Base-by-base conservation (phyloP, 345 rosid genomes). In the Eucalyptus regnans region DNA sequence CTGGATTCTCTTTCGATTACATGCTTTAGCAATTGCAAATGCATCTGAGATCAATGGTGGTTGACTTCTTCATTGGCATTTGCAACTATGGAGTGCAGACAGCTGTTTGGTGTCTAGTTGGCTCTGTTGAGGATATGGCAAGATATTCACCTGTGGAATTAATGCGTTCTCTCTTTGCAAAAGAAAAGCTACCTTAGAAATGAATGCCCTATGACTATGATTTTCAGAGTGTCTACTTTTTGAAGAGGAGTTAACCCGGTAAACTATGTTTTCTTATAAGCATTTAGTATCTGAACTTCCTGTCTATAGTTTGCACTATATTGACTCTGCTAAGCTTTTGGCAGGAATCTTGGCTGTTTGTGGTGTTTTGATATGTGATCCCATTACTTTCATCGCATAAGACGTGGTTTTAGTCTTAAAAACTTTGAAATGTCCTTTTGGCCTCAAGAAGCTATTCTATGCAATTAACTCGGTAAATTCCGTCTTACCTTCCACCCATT, bases 301-400 rank as follows among this genome's bases (percentile, higher is more conserved):
- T 49, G 80, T 92, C 87, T 15, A 88, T 89, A 41, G 86, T 88
- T 88, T 71, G 44, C 89, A 54, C 66, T 17, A 84, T 92, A 92
- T 94, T 92, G 89, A 93, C 92, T 46, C 86, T 86, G 27, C 64
- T 60, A 81, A 91, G 90, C 89, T 93, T 94, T 94, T 94, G 94
- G 94, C 94, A 94, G 95, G 95, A 87, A 89, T 52, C 90, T 87
- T 87, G 92, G 91, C 92, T 86, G 51, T 91, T 87, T 91, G 27
- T 92, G 94, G 88, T 86, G 91, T 90, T 93, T 91, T 12, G 66
- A 27, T 60, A 2, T 4, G 7, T 1, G 2, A 8, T 60, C 89
- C 91, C 90, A 66, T 92, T 90, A 86, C 93, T 94, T 4, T 41
- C 4, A 41, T 41, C 4, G 4, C 41, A 41, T 41, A 4, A 41